Base-by-base conservation (phyloP, 1,139 yeast species). In the Saccharomyces uvarum region DNA sequence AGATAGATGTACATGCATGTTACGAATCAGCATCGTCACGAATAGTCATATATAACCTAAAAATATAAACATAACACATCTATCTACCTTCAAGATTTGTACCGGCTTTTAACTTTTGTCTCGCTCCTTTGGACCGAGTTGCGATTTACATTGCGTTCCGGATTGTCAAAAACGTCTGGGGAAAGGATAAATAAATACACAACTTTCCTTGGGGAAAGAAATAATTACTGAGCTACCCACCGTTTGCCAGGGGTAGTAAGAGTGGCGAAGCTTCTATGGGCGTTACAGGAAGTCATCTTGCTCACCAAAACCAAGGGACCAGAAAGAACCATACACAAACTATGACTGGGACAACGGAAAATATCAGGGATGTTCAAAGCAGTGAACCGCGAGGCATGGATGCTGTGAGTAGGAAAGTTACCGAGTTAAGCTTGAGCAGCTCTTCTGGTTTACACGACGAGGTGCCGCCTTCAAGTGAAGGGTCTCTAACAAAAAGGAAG, bases 401-500 rank as follows among this genome's bases (percentile, higher is more conserved):
- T 13, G 47, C 48, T 3, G 47, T 48, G 6, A 14, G 49, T 11
- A 32, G 13, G 24, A 19, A 38, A 47, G 32, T 33, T 16, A 14
- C 19, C 6, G 51, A 42, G 19, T 5, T 41, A 26, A 49, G 49
- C 16, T 48, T 33, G 19, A 48, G 19, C n/a, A 1, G 6, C 19
- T 31, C 21, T 13, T 16, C n/a, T 16, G 29, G 11, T n/a, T 19
- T 16, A 31, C 21, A 24, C 21, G 32, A 28, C 46, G 26, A 3
- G 9, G 38, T 1, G n/a, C 29, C 2, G 24, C n/a, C 24, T 4
- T 16, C 44, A 16, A 19, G 24, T 2, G n/a, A 21, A n/a, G 49
- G 41, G 9, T 5, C 28, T 27, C 9, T 49, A 5, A 26, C 31
- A 27, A 49, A 27, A 28, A 52, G 47, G 52, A 54, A 52, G 46